Evolutionary conservation across 345 rosid genomes (phyloP), one percentile per base, ranked within the genome.

Genomic region (Heritiera littoralis): DNA sequence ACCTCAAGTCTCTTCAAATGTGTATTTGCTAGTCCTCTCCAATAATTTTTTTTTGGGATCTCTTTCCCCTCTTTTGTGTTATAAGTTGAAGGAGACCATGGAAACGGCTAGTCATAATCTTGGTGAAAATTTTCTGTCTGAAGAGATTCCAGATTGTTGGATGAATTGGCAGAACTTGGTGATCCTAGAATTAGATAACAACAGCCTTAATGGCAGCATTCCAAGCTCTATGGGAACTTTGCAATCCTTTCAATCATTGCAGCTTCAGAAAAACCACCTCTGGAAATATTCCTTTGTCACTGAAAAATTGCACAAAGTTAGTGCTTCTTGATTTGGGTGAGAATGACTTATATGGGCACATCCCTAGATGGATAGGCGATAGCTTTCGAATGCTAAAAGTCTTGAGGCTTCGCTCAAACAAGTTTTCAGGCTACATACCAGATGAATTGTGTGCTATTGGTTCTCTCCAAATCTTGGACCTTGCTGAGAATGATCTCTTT

Each of bases 31-130:
- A 61, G 77, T 59, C 61, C 78, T 84, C 11, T 81, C 84, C 23
- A 81, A 52, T 12, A 84, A 84, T 54, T 28, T 41, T 40, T 72
- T 84, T 18, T 71, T 66, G 7, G 82, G 86, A 6, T 58, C 78
- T 13, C 48, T 80, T 4, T 51, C 4, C 7, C n/a, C 80, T 51
- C 63, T 55, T 41, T n/a, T 81, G 35, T 81, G 82, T 58, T 43
- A 6, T 1, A 55, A 55, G 17, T 72, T 14, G 35, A 28, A 30
- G 5, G 61, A 45, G 17, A 54, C 14, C 49, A 18, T 80, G 72
- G 18, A 7, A 17, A 20, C 10, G 0, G 1, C 1, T 45, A 4
- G 5, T 23, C 79, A 76, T 48, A 75, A 81, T 58, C 66, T 81
- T 48, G 78, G 80, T 9, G 40, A 18, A 71, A 72, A 81, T 30